phyloP scores from a whole-genome alignment of 306 rosid species.

The Trifolium repens region DNA sequence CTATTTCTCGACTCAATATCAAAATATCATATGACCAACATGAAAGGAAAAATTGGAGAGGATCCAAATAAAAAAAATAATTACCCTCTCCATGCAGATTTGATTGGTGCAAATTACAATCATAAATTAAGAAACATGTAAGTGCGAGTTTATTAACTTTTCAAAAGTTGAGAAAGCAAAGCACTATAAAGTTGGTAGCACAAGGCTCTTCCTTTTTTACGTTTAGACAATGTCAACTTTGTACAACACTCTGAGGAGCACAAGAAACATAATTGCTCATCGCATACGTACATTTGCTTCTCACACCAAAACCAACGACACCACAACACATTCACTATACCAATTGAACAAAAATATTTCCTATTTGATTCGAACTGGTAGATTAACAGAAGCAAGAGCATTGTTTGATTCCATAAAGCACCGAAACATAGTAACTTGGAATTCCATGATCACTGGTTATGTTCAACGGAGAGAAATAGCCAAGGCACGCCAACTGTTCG shows the following conservation, averaged over 20 bases:
- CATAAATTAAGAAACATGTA: too few relatives aligned
- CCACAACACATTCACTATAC: not conserved
- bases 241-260: slow-evolving; percentile 11
- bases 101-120: too few relatives aligned
- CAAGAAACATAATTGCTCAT: slow-evolving; percentile 1
- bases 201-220: too few relatives aligned
- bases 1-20: too few relatives aligned
- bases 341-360: slow-evolving; percentile 49
- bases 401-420: slow-evolving; percentile 45
- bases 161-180: too few relatives aligned
- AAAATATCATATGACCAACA: too few relatives aligned
- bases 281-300: slow-evolving; percentile 34
- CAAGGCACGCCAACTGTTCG: slow-evolving; percentile 51
- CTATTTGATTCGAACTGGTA: slow-evolving; percentile 49
- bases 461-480: slow-evolving; percentile 47
- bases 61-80: too few relatives aligned
- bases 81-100: too few relatives aligned
- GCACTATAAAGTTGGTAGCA: too few relatives aligned
- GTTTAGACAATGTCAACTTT: slow-evolving; percentile 18
- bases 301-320: slow-evolving; percentile 22
- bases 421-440: slow-evolving; percentile 48
- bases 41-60: too few relatives aligned
- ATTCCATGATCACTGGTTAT: slow-evolving; percentile 52
- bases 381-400: slow-evolving; percentile 47
- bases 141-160: too few relatives aligned